A percentile compares a stretch with the other conserved stretches of the same genome.
Evolutionary conservation across 768 basidiomycete species (phyloP).

Genomic region (Tulasnella sp.): DNA sequence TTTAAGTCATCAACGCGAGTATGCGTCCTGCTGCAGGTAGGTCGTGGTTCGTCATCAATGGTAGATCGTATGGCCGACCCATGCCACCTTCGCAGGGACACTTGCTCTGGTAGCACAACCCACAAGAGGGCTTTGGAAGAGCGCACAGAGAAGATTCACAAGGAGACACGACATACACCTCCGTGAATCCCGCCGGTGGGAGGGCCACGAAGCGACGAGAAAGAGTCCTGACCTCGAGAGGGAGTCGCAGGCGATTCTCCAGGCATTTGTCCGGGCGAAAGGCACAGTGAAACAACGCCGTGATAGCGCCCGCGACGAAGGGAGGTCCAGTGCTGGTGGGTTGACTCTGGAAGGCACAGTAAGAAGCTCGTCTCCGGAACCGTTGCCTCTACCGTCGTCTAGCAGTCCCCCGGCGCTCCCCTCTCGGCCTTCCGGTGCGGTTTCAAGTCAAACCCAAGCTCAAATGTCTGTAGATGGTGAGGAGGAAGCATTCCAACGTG

Average conservation of each 20-base stretch:
- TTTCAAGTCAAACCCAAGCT: slow-evolving; percentile 20
- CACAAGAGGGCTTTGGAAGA: slow-evolving; percentile 31
- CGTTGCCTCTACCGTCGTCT: neutral
- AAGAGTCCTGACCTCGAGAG: slow-evolving; percentile 19
- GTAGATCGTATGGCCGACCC: no score
- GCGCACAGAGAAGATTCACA: slow-evolving; percentile 26
- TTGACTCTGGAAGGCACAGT: slow-evolving; percentile 23
- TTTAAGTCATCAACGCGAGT: slow-evolving; percentile 26
- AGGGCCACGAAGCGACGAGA: slow-evolving; percentile 31
- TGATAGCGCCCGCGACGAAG: slow-evolving; percentile 27
- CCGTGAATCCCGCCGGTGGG: slow-evolving; percentile 30
- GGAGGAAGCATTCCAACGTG: slow-evolving; percentile 21
- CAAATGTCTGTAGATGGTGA: slow-evolving; percentile 17
- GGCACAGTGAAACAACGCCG: slow-evolving; percentile 27
- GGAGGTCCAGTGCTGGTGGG: slow-evolving; percentile 18
- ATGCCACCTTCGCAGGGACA: no score
- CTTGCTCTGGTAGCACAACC: slow-evolving; percentile 28
- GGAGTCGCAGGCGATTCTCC: slow-evolving; percentile 28
- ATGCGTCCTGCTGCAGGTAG: slow-evolving; percentile 26
- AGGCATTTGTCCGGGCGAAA: slow-evolving; percentile 31
- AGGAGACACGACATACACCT: slow-evolving; percentile 28
- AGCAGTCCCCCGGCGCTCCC: neutral
- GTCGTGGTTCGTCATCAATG: no score
- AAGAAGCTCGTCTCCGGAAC: no score
- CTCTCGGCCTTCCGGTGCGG: neutral